A percentile compares a stretch with the other conserved stretches of the same genome.
These are phyloP conservation scores for Microsporum audouinii DNA, from an alignment of 2,329 filamentous ascomycete species.

Conservation along the genomic window DNA sequence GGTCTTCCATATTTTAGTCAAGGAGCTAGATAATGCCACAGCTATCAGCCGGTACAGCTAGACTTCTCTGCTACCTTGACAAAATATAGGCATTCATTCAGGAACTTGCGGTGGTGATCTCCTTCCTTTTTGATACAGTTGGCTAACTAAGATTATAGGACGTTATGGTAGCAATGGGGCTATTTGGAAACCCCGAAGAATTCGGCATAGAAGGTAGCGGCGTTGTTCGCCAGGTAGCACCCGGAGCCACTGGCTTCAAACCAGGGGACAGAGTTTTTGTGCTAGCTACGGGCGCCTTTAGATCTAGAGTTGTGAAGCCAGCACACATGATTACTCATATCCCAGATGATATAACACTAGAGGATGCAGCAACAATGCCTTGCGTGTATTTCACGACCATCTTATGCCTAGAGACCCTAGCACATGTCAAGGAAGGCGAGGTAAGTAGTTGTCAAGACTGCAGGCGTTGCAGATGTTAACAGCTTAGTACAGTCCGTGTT, in stretches of 20 bases:
- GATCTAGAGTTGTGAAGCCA: background rate
- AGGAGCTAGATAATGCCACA: too few species aligned
- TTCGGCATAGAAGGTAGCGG: conserved; percentile 12
- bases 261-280: conserved; percentile 12
- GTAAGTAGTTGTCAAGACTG: background rate
- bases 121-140: background rate
- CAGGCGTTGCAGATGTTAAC: background rate
- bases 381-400: conserved; percentile 14
- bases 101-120: background rate
- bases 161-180: background rate
- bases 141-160: background rate
- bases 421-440: conserved; percentile 9
- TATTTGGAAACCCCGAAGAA: background rate
- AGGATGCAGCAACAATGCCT: conserved; percentile 13
- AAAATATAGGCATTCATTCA: too few species aligned
- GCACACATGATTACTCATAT: conserved; percentile 8
- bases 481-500: conserved; percentile 12
- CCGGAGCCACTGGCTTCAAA: conserved; percentile 7
- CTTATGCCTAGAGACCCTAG: conserved; percentile 12
- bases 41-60: too few species aligned
- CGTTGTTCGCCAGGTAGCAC: conserved; percentile 7
- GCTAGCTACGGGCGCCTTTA: conserved; percentile 2
- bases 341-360: conserved; percentile 13
- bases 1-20: too few species aligned
- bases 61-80: too few species aligned